Percentiles rank a stretch among this genome's conserved stretches.
phyloP scores from a whole-genome alignment of 176 grass and related monocot species.

The Triticum timopheevii region DNA sequence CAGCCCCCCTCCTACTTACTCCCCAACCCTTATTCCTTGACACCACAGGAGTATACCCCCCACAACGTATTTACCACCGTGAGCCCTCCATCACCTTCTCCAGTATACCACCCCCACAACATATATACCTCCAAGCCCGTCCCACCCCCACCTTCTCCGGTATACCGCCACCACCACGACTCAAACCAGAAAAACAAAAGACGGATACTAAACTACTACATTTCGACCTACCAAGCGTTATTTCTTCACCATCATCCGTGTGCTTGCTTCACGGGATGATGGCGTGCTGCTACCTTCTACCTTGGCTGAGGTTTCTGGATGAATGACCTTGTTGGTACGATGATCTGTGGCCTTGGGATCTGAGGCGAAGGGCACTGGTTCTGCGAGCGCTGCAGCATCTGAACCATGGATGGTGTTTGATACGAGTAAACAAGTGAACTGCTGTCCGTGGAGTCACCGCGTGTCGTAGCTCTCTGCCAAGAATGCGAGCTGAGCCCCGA shows the following conservation, averaged over 20 bases:
- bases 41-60: slow-evolving; percentile 71
- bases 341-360: slow-evolving; percentile 23
- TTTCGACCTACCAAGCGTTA: slow-evolving; percentile 19
- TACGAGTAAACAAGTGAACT: slow-evolving; percentile 65
- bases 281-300: slow-evolving; percentile 22
- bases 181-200: slow-evolving; percentile 30
- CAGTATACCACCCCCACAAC: slow-evolving; percentile 41
- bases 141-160: background rate
- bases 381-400: slow-evolving; percentile 87
- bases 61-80: slow-evolving; percentile 62
- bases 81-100: slow-evolving; percentile 10
- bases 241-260: slow-evolving; percentile 15
- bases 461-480: slow-evolving; percentile 84
- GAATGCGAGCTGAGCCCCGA: slow-evolving; percentile 94
- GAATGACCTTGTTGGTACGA: slow-evolving; percentile 32
- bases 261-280: slow-evolving; percentile 16
- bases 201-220: slow-evolving; percentile 28
- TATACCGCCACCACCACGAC: slow-evolving; percentile 41
- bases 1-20: slow-evolving; percentile 9
- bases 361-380: slow-evolving; percentile 45
- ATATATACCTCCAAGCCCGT: slow-evolving; percentile 46
- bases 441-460: slow-evolving; percentile 73
- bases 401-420: slow-evolving; percentile 88
- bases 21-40: slow-evolving; percentile 53
- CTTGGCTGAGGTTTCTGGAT: slow-evolving; percentile 51